Percentiles rank a stretch among this genome's conserved stretches.
Conservation (phyloP, 148 eudicot species). For the Linanthus parryae region DNA sequence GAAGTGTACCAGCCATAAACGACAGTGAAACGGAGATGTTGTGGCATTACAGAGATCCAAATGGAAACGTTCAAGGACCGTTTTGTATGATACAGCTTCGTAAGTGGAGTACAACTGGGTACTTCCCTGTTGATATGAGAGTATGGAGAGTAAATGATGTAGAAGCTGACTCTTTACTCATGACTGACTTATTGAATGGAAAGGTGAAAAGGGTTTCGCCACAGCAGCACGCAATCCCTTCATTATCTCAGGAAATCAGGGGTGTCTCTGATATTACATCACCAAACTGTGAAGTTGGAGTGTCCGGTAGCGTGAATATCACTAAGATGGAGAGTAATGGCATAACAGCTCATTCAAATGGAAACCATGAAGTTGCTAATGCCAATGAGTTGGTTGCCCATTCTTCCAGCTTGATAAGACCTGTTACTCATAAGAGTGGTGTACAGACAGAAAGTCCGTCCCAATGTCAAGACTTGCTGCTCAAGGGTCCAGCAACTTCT, state of each 20-base stretch:
- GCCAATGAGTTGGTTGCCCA: slow-evolving; percentile 17
- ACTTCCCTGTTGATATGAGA: slow-evolving; percentile 70
- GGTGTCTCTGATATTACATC: slow-evolving; percentile 25
- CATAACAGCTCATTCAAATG: slow-evolving; percentile 21
- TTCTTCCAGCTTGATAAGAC: slow-evolving; percentile 13
- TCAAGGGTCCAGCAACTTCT: slow-evolving; percentile 9
- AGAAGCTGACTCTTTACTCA: slow-evolving; percentile 51
- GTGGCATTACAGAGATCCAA: slow-evolving; percentile 90
- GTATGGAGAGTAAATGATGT: slow-evolving; percentile 61
- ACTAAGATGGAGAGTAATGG: slow-evolving; percentile 16
- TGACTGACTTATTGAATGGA: slow-evolving; percentile 55
- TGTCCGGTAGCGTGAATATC: slow-evolving; percentile 26
- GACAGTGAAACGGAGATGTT: slow-evolving; percentile 48
- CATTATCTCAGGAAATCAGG: slow-evolving; percentile 26
- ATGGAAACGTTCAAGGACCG: slow-evolving; percentile 83
- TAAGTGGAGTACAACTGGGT: slow-evolving; percentile 70
- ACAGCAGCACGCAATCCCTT: slow-evolving; percentile 9
- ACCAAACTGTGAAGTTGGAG: slow-evolving; percentile 15
- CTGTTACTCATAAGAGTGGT: slow-evolving; percentile 6
- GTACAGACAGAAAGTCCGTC: slow-evolving; percentile 11
- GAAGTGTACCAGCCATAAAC: slow-evolving; percentile 20
- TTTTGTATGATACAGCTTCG: slow-evolving; percentile 71
- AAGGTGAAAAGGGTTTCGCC: slow-evolving; percentile 27
- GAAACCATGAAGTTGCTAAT: slow-evolving; percentile 16
- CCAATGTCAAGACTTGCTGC: slow-evolving; percentile 6